Evolutionary conservation across 1,284 basidiomycete species (phyloP).

Genomic region (Rhodotorula glutinis): DNA sequence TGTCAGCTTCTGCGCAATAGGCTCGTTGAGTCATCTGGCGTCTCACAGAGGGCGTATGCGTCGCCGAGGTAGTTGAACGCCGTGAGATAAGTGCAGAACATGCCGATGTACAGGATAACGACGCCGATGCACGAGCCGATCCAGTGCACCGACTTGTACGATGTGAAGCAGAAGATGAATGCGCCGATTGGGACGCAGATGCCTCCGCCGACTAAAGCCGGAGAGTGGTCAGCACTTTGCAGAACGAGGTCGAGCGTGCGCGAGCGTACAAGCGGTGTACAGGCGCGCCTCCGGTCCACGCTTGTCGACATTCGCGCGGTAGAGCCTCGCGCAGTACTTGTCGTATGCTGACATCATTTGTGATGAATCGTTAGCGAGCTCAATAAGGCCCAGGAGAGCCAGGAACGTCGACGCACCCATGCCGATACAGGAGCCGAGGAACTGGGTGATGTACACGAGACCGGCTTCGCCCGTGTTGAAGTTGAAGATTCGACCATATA

Average conservation of each 20-base stretch:
- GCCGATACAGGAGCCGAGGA: conserved; percentile 33
- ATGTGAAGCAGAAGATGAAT: conserved; percentile 38
- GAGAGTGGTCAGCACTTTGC: background rate
- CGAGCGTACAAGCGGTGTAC: conserved; percentile 54
- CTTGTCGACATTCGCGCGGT: conserved; percentile 51
- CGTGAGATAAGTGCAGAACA: conserved; percentile 19
- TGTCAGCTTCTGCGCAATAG: conserved; percentile 21
- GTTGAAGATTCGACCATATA: conserved; percentile 19
- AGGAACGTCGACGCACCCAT: conserved; percentile 6
- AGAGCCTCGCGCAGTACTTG: conserved; percentile 51
- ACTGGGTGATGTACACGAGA: conserved; percentile 32
- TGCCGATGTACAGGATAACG: conserved; percentile 35
- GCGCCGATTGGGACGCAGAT: conserved; percentile 19
- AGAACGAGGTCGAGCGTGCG: background rate
- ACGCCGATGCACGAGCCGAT: conserved; percentile 44
- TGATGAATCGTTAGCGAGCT: background rate
- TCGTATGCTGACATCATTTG: background rate
- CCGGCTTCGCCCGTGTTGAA: conserved; percentile 36
- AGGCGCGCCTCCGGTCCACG: conserved; percentile 70
- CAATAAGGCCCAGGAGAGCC: background rate
- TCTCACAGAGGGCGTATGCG: conserved; percentile 43
- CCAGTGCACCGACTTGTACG: conserved; percentile 33
- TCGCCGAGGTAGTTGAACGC: conserved; percentile 41
- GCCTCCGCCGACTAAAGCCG: conserved; percentile 12
- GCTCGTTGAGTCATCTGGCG: no score